A percentile compares a stretch with the other conserved stretches of the same genome.
Evolutionary conservation across 108 stramenopile genomes (phyloP).

Genomic region (Nitzschia sp.): DNA sequence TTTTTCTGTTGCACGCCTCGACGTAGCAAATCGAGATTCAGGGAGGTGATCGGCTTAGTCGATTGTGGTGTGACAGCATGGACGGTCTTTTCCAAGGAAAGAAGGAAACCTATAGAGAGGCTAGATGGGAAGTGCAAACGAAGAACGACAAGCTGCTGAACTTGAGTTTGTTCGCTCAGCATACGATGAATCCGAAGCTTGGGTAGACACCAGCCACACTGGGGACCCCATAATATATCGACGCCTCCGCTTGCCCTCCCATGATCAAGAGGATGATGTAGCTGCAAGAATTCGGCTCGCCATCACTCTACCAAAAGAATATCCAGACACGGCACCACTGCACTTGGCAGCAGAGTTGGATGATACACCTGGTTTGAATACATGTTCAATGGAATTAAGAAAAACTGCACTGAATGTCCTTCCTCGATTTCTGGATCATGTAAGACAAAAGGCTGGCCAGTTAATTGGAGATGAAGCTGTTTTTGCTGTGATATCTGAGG

Average conservation of each 20-base stretch:
- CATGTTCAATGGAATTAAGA: not conserved
- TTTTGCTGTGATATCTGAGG: slow-evolving; percentile 54
- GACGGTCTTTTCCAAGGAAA: not conserved
- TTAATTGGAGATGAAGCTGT: slow-evolving; percentile 61
- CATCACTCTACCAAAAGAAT: slow-evolving; percentile 49
- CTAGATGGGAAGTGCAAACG: slow-evolving; percentile 29
- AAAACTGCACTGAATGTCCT: slow-evolving; percentile 55
- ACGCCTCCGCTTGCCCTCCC: slow-evolving; percentile 22
- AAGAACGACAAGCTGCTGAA: slow-evolving; percentile 70
- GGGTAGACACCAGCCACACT: slow-evolving; percentile 26
- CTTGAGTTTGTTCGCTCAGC: slow-evolving; percentile 65
- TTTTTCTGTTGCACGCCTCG: too few species aligned
- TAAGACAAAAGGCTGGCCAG: slow-evolving; percentile 26
- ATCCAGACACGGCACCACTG: slow-evolving; percentile 43
- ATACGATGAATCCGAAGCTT: slow-evolving; percentile 63
- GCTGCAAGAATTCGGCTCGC: slow-evolving; percentile 32
- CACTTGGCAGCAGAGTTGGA: slow-evolving; percentile 12
- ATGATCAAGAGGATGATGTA: slow-evolving; percentile 12
- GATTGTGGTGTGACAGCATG: too few species aligned
- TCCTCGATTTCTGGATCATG: slow-evolving; percentile 37
- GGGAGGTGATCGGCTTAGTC: too few species aligned
- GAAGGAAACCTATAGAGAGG: not conserved
- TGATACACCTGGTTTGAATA: not conserved
- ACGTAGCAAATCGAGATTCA: too few species aligned
- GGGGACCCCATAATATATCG: slow-evolving; percentile 33